Evolutionary conservation across 2,329 filamentous ascomycete species (phyloP).

Genomic region (Emmonsiellopsis sp.): DNA sequence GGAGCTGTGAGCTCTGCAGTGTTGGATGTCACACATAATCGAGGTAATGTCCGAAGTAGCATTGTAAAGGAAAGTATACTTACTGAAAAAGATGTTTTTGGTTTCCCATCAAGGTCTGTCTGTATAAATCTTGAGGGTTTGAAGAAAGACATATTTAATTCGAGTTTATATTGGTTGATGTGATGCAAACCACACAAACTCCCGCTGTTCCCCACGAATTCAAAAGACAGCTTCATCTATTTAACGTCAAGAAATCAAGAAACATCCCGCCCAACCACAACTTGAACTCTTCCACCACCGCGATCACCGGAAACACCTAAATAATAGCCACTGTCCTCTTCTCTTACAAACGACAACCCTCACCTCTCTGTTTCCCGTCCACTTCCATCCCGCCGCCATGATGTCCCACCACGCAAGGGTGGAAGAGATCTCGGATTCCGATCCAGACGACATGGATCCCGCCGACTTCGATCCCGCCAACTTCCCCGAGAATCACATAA

Average conservation of each 20-base stretch:
- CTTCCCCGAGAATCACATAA: conserved; percentile 31
- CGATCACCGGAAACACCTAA: neutral
- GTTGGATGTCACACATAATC: too few species aligned
- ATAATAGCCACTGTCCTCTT: neutral
- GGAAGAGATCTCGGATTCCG: conserved; percentile 88
- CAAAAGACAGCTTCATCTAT: neutral
- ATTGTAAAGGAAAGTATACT: too few species aligned
- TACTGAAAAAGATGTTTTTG: too few species aligned
- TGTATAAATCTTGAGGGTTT: too few species aligned
- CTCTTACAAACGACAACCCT: neutral
- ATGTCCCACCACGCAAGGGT: conserved; percentile 78
- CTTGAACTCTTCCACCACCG: neutral
- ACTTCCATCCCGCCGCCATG: conserved; percentile 13
- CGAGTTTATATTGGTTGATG: neutral
- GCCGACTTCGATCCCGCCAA: conserved; percentile 46
- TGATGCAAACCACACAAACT: conserved; percentile 1
- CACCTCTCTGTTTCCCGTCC: neutral
- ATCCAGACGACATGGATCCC: conserved; percentile 82
- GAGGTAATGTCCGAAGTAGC: too few species aligned
- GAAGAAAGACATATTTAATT: neutral
- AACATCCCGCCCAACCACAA: conserved; percentile 9
- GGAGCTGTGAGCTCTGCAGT: too few species aligned
- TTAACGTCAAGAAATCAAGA: neutral
- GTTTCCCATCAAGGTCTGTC: too few species aligned
- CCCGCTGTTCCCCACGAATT: neutral